phyloP scores from a whole-genome alignment of 1,139 yeast species.

The Candida albicans region DNA sequence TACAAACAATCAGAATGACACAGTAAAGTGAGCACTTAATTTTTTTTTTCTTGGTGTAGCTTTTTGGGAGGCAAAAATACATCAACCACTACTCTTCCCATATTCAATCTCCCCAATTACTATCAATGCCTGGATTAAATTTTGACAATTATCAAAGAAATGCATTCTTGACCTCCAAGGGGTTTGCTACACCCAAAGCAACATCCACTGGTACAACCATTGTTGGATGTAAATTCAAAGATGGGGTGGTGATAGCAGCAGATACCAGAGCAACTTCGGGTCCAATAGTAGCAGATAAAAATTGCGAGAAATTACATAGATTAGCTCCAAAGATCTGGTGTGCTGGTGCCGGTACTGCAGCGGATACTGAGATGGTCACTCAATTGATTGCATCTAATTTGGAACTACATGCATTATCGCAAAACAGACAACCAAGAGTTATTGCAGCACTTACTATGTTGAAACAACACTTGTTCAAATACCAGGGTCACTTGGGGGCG shows the following conservation, averaged over 20 bases:
- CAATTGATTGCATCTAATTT: constrained; percentile 87
- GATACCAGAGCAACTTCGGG: constrained; percentile 98
- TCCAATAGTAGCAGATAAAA: constrained; percentile 93
- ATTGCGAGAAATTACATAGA: constrained; percentile 93
- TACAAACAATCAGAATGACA: no score
- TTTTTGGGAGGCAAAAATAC: not conserved
- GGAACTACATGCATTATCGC: constrained; percentile 82
- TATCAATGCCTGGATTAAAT: constrained; percentile 78
- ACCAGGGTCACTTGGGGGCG: constrained; percentile 97
- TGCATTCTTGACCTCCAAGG: constrained; percentile 65
- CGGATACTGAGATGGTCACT: constrained; percentile 98
- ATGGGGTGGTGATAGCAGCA: constrained; percentile 97
- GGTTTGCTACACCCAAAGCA: constrained; percentile 78
- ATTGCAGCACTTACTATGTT: constrained; percentile 90
- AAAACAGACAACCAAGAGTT: constrained; percentile 87
- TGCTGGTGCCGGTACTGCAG: constrained; percentile 99
- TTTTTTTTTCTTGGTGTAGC: no score
- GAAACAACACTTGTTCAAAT: constrained; percentile 92
- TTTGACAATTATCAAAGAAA: constrained; percentile 94
- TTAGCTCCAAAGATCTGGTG: constrained; percentile 96
- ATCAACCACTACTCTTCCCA: not conserved
- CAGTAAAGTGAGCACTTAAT: no score
- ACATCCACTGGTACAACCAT: constrained; percentile 98
- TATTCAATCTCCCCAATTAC: not conserved
- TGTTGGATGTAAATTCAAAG: constrained; percentile 89